These are phyloP conservation scores for Mucor indicus DNA, from an alignment of 371 early-diverging fungal genomes.

Conservation along the genomic window DNA sequence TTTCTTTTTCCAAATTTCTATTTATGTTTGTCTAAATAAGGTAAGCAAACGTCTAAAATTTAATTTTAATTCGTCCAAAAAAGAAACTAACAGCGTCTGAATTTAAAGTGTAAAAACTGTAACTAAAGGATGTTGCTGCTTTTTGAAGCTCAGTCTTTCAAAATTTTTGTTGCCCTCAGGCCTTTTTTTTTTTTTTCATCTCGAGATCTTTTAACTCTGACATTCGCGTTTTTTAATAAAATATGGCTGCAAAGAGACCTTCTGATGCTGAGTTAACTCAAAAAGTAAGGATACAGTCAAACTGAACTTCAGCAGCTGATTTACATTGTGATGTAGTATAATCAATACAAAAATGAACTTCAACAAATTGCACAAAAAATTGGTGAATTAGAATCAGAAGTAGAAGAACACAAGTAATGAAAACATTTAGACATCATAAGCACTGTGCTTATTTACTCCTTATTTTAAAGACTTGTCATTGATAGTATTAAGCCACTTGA, in stretches of 20 bases:
- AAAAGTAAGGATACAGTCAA: slow-evolving; percentile 23
- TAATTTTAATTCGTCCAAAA: too few species aligned
- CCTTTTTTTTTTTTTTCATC: slow-evolving; percentile 3
- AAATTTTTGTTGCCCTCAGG: too few species aligned
- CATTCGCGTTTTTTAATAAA: too few species aligned
- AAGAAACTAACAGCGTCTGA: too few species aligned
- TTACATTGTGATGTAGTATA: slow-evolving; percentile 48
- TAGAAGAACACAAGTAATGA: slow-evolving; percentile 89
- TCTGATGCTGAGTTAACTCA: slow-evolving; percentile 49
- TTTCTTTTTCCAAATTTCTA: too few species aligned
- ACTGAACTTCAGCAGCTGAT: neutral
- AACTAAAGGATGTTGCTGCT: too few species aligned
- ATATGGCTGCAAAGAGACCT: slow-evolving; percentile 31
- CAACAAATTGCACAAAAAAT: slow-evolving; percentile 84
- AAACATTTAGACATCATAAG: neutral
- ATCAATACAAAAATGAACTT: slow-evolving; percentile 84
- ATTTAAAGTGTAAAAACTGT: neutral
- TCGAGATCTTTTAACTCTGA: too few species aligned
- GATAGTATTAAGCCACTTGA: slow-evolving; percentile 87
- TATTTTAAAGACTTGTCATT: slow-evolving; percentile 73
- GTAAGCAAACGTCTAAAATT: too few species aligned
- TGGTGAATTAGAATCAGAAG: slow-evolving; percentile 91
- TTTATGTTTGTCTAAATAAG: too few species aligned
- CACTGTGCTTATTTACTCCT: neutral
- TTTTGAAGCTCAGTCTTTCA: too few species aligned